Conservation (phyloP, 148 eudicot genomes). For the Chenopodium berlandieri region DNA sequence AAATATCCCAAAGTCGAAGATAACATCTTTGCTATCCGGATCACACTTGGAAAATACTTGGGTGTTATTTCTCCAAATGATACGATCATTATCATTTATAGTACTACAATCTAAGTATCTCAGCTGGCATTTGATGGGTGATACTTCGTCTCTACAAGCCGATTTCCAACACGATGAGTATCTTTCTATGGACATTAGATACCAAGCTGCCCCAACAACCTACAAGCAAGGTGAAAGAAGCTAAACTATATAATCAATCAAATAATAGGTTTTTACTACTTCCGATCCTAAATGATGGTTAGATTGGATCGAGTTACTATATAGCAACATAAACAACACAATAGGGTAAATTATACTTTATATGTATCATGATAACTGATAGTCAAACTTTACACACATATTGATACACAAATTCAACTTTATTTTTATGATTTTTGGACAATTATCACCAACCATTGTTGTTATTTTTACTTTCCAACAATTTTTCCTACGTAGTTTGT, state of each 20-base stretch:
- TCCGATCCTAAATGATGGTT: too few relatives aligned
- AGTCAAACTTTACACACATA: too few relatives aligned
- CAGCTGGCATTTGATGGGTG: slow-evolving; percentile 31
- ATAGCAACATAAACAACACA: background rate
- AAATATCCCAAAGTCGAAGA: slow-evolving; percentile 56
- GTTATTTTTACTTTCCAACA: too few relatives aligned
- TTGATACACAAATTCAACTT: too few relatives aligned
- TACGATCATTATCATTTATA: slow-evolving; percentile 25
- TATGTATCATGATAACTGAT: too few relatives aligned
- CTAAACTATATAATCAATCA: background rate
- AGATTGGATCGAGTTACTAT: background rate
- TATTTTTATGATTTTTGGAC: too few relatives aligned
- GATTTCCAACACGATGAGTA: slow-evolving; percentile 61
- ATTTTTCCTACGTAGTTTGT: too few relatives aligned
- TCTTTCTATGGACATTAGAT: slow-evolving; percentile 59
- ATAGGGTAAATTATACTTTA: too few relatives aligned
- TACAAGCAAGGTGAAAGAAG: slow-evolving; percentile 16
- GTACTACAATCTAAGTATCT: slow-evolving; percentile 53
- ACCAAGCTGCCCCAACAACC: slow-evolving; percentile 74
- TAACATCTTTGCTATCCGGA: slow-evolving; percentile 29
- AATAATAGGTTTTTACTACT: too few relatives aligned
- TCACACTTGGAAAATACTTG: slow-evolving; percentile 42
- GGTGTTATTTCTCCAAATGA: slow-evolving; percentile 48
- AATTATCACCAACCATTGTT: too few relatives aligned
- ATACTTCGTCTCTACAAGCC: slow-evolving; percentile 35